Base-by-base conservation (phyloP, 352 stramenopile genomes). In the Pilasporangium apinafurcum region DNA sequence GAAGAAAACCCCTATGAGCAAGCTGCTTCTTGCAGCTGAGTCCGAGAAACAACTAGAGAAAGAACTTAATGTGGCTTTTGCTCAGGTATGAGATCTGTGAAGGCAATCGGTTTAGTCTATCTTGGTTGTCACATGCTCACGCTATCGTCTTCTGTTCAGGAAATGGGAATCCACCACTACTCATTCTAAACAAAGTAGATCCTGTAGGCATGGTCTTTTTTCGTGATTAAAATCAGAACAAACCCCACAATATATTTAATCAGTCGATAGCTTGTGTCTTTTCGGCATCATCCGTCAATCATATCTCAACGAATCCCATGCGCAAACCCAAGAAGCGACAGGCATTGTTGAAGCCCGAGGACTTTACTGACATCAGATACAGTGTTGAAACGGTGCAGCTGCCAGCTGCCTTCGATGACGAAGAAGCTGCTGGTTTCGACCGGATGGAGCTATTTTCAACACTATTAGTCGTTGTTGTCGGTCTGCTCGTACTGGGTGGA, bases 341-440 rank as follows among this genome's bases (percentile, higher is more conserved):
- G n/a, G 18, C 20, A 8, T 48, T 30, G 8, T 56, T 87, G 17
- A 53, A 55, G 5, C 63, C 63, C n/a, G 72, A 82, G 16, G 72
- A 88, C 49, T 84, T 88, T 49, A 62, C 81, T 37, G 68, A 75
- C 48, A 59, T 82, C 32, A 58, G 69, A 29, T 83, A 88, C 62
- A 72, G 62, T 51, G 60, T 80, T 24, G 72, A 86, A 53, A 58
- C 73, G 17, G 65, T 82, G 28, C 68, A 57, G 8, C 31, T 79
- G 13, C 10, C 34, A 12, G 51, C 28, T 9, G 39, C 35, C 14
- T 40, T 43, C 39, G 30, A 35, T 31, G 22, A 21, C n/a, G 30
- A 44, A 10, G 22, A 56, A 33, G 32, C 34, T 22, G 8, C 26
- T 34, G 47, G 42, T 3, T 29, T 34, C 20, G 43, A 53, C 22